A percentile compares a stretch with the other conserved stretches of the same genome.
These are phyloP conservation scores for Scedosporium apiospermum DNA, from an alignment of 2,329 filamentous ascomycete genomes.

Conservation along the genomic window DNA sequence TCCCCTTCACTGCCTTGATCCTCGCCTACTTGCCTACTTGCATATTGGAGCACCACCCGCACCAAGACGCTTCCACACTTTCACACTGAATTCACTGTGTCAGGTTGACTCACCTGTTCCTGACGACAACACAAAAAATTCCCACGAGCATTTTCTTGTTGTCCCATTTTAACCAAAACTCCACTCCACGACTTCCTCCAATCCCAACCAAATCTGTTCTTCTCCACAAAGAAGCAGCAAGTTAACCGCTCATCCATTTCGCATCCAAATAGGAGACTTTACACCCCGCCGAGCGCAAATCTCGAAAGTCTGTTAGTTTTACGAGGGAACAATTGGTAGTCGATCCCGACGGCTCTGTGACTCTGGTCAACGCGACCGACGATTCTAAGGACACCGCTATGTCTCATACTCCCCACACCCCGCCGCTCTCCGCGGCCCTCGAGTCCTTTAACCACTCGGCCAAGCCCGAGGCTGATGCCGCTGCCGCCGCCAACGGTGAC, in stretches of 20 bases:
- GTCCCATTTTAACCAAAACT: background rate
- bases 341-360: constrained; percentile 80
- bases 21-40: background rate
- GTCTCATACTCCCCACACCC: constrained; percentile 65
- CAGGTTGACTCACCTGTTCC: background rate
- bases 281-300: constrained; percentile 48
- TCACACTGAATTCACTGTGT: background rate
- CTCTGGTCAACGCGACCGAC: constrained; percentile 61
- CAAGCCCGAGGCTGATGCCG: constrained; percentile 23
- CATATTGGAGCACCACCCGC: background rate
- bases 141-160: constrained; percentile 6
- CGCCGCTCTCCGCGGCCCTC: constrained; percentile 45
- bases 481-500: constrained; percentile 20
- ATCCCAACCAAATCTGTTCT: background rate
- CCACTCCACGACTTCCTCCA: background rate
- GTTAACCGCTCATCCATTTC: background rate
- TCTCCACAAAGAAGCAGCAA: background rate
- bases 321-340: constrained; percentile 81
- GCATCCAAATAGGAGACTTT: constrained; percentile 8
- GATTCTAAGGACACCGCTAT: constrained; percentile 73
- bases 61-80: too few relatives aligned
- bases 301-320: constrained; percentile 90
- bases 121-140: background rate
- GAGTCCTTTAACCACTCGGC: constrained; percentile 44
- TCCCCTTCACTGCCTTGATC: background rate